Evolutionary conservation across 1,139 yeast species (phyloP).

Genomic region (Magnusiomyces paraingens): DNA sequence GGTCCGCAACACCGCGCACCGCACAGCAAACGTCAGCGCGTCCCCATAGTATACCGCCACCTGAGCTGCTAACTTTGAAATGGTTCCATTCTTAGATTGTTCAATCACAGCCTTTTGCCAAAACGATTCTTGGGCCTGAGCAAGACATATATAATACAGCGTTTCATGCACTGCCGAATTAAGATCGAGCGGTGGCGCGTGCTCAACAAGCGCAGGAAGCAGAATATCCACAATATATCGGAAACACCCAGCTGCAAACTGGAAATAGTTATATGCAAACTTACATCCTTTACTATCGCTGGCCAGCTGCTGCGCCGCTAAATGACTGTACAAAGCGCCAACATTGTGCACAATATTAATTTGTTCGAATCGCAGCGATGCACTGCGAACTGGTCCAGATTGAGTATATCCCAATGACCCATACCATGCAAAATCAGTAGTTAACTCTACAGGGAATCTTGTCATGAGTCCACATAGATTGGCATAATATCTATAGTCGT

Average conservation of each 20-base stretch:
- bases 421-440: constrained; percentile 60
- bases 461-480: not conserved
- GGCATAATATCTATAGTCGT: not conserved
- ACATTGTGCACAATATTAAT: constrained; percentile 61
- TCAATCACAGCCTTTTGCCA: constrained; percentile 64
- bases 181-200: constrained; percentile 39
- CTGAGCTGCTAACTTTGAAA: constrained; percentile 60
- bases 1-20: constrained; percentile 46
- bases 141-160: constrained; percentile 49
- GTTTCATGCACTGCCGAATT: constrained; percentile 40
- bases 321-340: constrained; percentile 55
- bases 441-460: constrained; percentile 15
- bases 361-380: constrained; percentile 52
- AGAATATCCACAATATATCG: constrained; percentile 34
- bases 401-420: constrained; percentile 56
- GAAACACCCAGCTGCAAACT: constrained; percentile 61
- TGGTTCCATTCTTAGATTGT: constrained; percentile 50
- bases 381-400: constrained; percentile 33
- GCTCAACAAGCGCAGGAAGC: constrained; percentile 22
- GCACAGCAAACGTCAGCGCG: constrained; percentile 42
- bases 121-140: constrained; percentile 82
- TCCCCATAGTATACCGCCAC: constrained; percentile 51
- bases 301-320: constrained; percentile 37
- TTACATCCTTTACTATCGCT: constrained; percentile 42
- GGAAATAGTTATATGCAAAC: constrained; percentile 57